These are phyloP conservation scores for Puccinia novopanici DNA, from an alignment of 1,284 basidiomycete genomes.

Conservation along the genomic window DNA sequence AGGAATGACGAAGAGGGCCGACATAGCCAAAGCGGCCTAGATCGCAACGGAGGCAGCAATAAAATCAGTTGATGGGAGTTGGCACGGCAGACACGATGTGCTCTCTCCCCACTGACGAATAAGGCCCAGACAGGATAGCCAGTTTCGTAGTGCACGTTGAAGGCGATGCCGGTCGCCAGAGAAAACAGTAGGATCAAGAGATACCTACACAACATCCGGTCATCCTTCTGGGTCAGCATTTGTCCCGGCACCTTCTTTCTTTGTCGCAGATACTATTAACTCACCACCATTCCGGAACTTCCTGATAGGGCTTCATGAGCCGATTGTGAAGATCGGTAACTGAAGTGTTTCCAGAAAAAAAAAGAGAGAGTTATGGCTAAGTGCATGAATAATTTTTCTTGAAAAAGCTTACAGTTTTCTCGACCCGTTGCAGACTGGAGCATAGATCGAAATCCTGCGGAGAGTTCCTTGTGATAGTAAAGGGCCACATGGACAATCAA, in stretches of 20 bases:
- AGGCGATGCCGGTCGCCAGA: conserved; percentile 33
- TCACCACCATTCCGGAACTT: conserved; percentile 45
- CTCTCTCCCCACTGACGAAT: conserved; percentile 29
- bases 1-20: conserved; percentile 41
- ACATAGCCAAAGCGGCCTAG: conserved; percentile 36
- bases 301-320: conserved; percentile 30
- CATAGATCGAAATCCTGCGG: conserved; percentile 27
- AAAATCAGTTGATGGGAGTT: background rate
- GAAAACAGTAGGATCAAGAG: conserved; percentile 21
- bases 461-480: conserved; percentile 45
- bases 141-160: conserved; percentile 43
- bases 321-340: conserved; percentile 47
- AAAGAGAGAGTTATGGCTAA: background rate
- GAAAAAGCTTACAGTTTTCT: conserved; percentile 16
- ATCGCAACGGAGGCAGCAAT: background rate
- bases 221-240: too few relatives aligned
- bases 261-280: background rate
- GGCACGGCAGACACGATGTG: background rate
- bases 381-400: background rate
- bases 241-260: too few relatives aligned
- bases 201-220: conserved; percentile 29
- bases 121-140: conserved; percentile 47
- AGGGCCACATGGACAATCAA: conserved; percentile 39
- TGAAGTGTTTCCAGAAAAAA: background rate
- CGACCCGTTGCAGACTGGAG: background rate